Conservation (phyloP, 2,329 filamentous ascomycete genomes). For the Gaeumannomyces sp. region DNA sequence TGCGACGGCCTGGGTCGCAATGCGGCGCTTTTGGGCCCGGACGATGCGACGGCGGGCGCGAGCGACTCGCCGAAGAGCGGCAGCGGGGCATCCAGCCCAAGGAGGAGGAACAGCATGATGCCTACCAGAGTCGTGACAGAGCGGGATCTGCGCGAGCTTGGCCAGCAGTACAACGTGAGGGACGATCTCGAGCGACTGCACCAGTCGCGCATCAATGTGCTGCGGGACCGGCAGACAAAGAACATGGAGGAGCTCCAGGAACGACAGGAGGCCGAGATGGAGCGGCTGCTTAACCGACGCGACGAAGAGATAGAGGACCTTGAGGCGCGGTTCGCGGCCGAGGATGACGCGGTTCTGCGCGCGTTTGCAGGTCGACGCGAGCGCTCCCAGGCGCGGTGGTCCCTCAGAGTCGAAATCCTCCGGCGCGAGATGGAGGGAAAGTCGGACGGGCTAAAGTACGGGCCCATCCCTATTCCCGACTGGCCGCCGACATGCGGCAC, state of each 20-base stretch:
- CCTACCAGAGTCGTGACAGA: constrained; percentile 51
- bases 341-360: constrained; percentile 41
- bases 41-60: neutral
- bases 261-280: constrained; percentile 47
- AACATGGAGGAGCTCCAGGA: constrained; percentile 53
- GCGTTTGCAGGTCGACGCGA: constrained; percentile 40
- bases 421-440: constrained; percentile 47
- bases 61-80: constrained; percentile 7
- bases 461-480: constrained; percentile 28
- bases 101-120: constrained; percentile 22
- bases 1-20: constrained; percentile 47
- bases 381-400: constrained; percentile 44
- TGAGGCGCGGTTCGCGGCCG: constrained; percentile 38
- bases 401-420: constrained; percentile 44
- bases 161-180: constrained; percentile 54
- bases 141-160: constrained; percentile 51
- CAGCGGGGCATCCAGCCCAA: neutral
- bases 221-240: constrained; percentile 58
- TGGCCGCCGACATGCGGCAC: constrained; percentile 28
- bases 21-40: constrained; percentile 14
- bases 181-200: constrained; percentile 55
- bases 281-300: constrained; percentile 38
- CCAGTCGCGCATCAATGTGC: constrained; percentile 56
- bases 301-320: constrained; percentile 42
- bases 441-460: constrained; percentile 36